Evolutionary conservation across 768 basidiomycete genomes (phyloP), one percentile per base, ranked within the genome.

Genomic region (Boletus subcaerulescens): DNA sequence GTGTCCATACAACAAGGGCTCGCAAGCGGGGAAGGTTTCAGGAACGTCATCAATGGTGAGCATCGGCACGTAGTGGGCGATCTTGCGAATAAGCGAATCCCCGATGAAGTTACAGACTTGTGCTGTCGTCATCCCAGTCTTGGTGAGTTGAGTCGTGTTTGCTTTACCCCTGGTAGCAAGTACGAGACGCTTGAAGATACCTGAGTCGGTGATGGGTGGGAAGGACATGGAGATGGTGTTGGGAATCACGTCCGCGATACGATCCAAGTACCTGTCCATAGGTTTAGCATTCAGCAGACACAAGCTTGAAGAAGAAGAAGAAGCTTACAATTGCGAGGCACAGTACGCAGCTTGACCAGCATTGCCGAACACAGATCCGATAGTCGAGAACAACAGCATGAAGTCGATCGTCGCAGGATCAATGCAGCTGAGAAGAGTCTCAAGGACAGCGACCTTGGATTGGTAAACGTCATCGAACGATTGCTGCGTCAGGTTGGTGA

Each of bases 151-250:
- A 0, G 64, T 51, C 1, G 66, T 69, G 50, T 69, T 69, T 4
- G 66, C 68, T 45, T 62, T 63, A 2, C 68, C 68, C 38, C 51
- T 65, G 1, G 64, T 62, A 17, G 64, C 43, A 5, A 61, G 61
- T 5, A 70, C 68, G 40, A 69, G 68, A 38, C 68, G 68, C 45
- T 69, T 69, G 60, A 69, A 69, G 56, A 69, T 65, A n/a, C 68
- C 68, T 4, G 69, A 71, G 40, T 73, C 72, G 7, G 61, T 68
- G 52, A 73, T 70, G 6, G 71, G 69, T 2, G 71, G 71, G 51
- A 71, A 65, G 29, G 69, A 66, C 60, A 73, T 68, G 12, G 71
- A 69, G 39, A 73, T 61, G 12, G 60, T 58, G 53, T 73, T 73
- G 0, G 71, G 69, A 22, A 72, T 52, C 4, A 49, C 18, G 20